phyloP scores from a whole-genome alignment of 306 rosid genomes.

The Ceratonia siliqua region DNA sequence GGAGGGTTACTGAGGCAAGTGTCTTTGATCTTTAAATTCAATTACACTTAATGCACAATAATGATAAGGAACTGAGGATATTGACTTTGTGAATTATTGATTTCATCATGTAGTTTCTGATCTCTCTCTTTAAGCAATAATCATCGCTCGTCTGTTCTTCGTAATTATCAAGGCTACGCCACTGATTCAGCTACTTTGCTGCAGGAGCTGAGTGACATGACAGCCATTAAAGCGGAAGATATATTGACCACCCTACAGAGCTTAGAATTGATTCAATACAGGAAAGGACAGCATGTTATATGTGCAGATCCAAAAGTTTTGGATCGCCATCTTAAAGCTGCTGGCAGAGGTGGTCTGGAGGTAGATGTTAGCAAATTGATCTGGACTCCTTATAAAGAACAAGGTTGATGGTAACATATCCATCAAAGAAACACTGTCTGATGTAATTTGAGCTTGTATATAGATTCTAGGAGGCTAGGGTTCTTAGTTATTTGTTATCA shows the following conservation, averaged over 20 bases:
- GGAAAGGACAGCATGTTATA: conserved; percentile 98
- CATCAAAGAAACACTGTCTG: neutral
- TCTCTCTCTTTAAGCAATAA: neutral
- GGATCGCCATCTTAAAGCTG: conserved; percentile 98
- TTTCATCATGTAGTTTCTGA: neutral
- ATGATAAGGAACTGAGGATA: neutral
- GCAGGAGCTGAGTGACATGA: conserved; percentile 99
- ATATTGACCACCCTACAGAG: conserved; percentile 84
- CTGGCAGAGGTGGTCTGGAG: conserved; percentile 94
- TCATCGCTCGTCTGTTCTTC: neutral
- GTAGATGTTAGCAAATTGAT: conserved; percentile 94
- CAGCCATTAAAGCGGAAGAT: conserved; percentile 97
- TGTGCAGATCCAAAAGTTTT: conserved; percentile 97
- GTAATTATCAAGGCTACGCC: neutral
- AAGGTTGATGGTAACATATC: conserved; percentile 37
- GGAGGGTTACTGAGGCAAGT: neutral
- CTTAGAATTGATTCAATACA: conserved; percentile 90
- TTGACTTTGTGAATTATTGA: neutral
- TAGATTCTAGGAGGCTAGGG: conserved; percentile 39
- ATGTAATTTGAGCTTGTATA: conserved; percentile 32
- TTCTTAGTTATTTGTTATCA: neutral
- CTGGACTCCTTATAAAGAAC: conserved; percentile 98
- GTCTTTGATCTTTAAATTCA: neutral
- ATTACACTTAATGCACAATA: neutral
- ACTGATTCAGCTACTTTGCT: conserved; percentile 12